Conservation (phyloP, 176 grass and related monocot species). For the Eleusine coracana region DNA sequence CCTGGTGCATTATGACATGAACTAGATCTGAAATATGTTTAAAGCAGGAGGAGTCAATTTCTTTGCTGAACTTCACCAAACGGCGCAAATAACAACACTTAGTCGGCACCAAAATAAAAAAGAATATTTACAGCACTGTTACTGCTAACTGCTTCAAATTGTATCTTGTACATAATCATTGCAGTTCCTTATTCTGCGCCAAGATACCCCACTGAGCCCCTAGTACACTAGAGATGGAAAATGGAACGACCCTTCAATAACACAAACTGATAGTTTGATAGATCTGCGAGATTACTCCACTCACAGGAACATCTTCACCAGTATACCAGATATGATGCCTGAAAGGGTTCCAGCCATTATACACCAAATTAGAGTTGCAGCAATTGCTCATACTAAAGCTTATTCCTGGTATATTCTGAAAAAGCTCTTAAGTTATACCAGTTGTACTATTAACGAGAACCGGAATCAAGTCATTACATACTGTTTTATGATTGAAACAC, state of each 20-base stretch:
- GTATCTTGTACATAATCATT: conserved; percentile 7
- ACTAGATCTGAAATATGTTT: too few relatives aligned
- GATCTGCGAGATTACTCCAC: background rate
- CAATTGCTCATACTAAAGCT: background rate
- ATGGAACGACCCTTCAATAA: background rate
- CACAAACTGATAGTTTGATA: background rate
- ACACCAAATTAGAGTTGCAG: background rate
- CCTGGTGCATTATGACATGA: too few relatives aligned
- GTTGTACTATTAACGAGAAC: background rate
- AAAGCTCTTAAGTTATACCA: background rate
- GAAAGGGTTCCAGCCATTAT: background rate
- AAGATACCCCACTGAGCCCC: background rate
- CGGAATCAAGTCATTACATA: background rate
- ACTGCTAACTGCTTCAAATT: background rate
- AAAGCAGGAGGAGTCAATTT: too few relatives aligned
- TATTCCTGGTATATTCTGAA: background rate
- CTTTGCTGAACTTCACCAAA: background rate
- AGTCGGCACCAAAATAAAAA: background rate
- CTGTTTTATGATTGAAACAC: background rate
- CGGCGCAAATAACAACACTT: background rate
- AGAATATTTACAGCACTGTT: conserved; percentile 15
- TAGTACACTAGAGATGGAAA: background rate
- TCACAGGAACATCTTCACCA: background rate
- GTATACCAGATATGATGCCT: conserved; percentile 21
- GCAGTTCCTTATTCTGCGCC: conserved; percentile 21